Evolutionary conservation across 495 filamentous ascomycete species (phyloP), one percentile per base, ranked within the genome.

Genomic region (Penicillium pulvis): DNA sequence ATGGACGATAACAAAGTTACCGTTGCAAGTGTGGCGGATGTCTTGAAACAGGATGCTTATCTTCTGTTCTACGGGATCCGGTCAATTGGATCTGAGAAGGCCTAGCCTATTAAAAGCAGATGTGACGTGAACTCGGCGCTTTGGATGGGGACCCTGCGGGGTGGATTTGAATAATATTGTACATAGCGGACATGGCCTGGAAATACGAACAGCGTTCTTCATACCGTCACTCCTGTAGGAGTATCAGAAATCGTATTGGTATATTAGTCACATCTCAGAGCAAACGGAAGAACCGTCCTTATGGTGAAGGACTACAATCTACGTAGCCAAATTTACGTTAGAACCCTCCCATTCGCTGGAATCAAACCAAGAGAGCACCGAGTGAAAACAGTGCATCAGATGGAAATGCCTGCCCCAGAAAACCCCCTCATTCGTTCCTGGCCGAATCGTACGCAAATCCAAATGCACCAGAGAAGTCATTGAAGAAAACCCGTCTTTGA

Each of bases 1-100:
- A 96, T 96, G 77, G 92, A 97, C 62, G 93, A 97, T 71, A 91
- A 91, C 67, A 89, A 89, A 67, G 92, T 97, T 45, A 91, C 90
- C 48, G 62, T 90, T 50, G 91, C 89, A 20, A 80, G 79, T 17
- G 90, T 92, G 63, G 83, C 85, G 7, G 87, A 96, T 52, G 93
- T 96, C 8, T 80, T 97, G 24, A 82, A 79, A 26, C 89, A 88
- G 42, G 81, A 93, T 64, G 92, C 93, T 11, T 97, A 96, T 71
- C 75, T 97, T 42, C 73, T 97, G 41, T 93, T 96, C 71, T 97
- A 97, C 63, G 87, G 88, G 48, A 84, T 91, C 43, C 81, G 86
- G 49, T 84, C 81, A 20, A 68, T 90, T 44, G 67, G 64, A 7
- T 20, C 42, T n/a, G 56, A 59, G 9, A 62, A 56, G 30, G 35